phyloP scores from a whole-genome alignment of 345 rosid genomes.

The Aquilaria yunnanensis region DNA sequence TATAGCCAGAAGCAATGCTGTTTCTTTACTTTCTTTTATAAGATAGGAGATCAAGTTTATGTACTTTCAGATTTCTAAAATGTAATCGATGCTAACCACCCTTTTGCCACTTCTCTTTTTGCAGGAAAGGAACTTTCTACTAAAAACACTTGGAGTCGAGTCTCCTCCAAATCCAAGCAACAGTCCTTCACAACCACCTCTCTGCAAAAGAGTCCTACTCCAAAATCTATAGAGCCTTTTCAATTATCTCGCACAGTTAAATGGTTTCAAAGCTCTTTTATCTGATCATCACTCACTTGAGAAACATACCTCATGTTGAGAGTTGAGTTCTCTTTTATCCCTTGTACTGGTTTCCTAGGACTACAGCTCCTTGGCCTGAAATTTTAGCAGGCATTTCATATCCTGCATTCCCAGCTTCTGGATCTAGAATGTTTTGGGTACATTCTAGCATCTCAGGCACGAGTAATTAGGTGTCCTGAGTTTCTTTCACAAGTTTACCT shows the following conservation, averaged over 20 bases:
- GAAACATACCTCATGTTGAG: conserved; percentile 18
- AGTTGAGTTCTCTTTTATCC: conserved; percentile 16
- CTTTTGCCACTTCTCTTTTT: conserved; percentile 12
- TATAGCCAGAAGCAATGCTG: too few relatives aligned
- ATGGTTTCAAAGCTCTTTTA: conserved; percentile 17
- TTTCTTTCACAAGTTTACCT: conserved; percentile 6
- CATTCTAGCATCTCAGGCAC: conserved; percentile 66
- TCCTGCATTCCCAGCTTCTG: conserved; percentile 50
- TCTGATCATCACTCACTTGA: conserved; percentile 19
- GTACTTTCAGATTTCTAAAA: too few relatives aligned
- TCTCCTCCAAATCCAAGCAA: conserved; percentile 56
- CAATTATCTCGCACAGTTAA: conserved; percentile 23
- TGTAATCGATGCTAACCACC: conserved; percentile 18
- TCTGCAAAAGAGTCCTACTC: conserved; percentile 96
- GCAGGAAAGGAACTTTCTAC: conserved; percentile 92
- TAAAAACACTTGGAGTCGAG: conserved; percentile 90
- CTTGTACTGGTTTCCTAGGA: conserved; percentile 28
- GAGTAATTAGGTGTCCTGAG: conserved; percentile 38
- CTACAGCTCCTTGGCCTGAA: conserved; percentile 80
- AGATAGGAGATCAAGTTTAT: too few relatives aligned
- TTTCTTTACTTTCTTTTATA: too few relatives aligned
- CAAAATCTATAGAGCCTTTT: conserved; percentile 56
- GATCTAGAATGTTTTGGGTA: conserved; percentile 55
- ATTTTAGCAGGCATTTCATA: conserved; percentile 64
- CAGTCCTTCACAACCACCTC: conserved; percentile 68